Conservation (phyloP, 2,329 filamentous ascomycete species). For the Fusarium sp. region DNA sequence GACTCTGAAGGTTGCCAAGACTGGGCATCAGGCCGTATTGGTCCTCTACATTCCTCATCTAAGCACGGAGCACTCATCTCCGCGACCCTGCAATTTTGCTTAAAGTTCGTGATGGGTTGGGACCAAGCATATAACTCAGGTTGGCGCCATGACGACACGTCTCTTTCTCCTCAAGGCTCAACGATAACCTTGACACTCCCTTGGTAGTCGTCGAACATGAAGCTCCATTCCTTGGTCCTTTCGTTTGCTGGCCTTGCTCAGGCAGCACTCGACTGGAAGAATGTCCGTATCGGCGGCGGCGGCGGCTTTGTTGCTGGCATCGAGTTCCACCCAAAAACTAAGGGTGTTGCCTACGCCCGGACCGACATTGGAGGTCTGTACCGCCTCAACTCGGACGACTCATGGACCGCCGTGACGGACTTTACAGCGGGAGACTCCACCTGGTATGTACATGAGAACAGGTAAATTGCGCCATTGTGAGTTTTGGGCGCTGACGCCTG, state of each 20-base stretch:
- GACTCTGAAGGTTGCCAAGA: no score
- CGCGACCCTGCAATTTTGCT: background rate
- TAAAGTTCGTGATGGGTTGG: background rate
- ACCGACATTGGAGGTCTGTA: constrained; percentile 41
- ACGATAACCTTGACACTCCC: no score
- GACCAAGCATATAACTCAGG: background rate
- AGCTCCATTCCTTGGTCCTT: constrained; percentile 20
- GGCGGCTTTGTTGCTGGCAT: constrained; percentile 38
- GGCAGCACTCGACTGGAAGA: constrained; percentile 37
- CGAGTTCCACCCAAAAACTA: constrained; percentile 39
- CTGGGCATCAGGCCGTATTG: no score
- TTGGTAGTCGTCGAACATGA: constrained; percentile 14
- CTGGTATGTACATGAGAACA: constrained; percentile 12
- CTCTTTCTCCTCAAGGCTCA: no score
- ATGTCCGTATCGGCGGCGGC: constrained; percentile 38
- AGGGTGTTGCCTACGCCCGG: constrained; percentile 35
- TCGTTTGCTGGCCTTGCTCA: constrained; percentile 17
- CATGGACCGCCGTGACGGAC: constrained; percentile 39
- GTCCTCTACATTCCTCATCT: no score
- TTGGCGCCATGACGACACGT: background rate
- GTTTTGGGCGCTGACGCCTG: background rate
- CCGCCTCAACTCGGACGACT: constrained; percentile 39
- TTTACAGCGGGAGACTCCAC: constrained; percentile 20
- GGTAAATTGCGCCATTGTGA: background rate
- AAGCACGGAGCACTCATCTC: no score